A percentile compares a stretch with the other conserved stretches of the same genome.
These are phyloP conservation scores for Rossbeevera mucosa DNA, from an alignment of 768 basidiomycete genomes.

Conservation along the genomic window DNA sequence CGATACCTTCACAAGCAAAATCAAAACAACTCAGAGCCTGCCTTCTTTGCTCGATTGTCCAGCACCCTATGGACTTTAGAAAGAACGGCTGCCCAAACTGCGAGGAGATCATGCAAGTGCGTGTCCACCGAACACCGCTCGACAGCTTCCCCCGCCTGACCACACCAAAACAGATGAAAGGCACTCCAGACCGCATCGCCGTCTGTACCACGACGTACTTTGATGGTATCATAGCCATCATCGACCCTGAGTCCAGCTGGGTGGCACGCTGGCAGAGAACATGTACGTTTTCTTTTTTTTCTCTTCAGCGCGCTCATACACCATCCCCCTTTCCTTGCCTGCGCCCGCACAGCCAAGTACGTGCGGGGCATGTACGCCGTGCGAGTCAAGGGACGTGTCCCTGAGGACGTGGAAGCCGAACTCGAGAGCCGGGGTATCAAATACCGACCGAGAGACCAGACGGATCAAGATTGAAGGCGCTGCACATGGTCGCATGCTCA, in stretches of 20 bases:
- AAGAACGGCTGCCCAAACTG: conserved; percentile 94
- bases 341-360: conserved; percentile 66
- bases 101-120: conserved; percentile 88
- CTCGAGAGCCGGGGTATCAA: conserved; percentile 73
- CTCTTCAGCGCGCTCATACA: background rate
- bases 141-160: background rate
- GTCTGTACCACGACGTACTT: conserved; percentile 89
- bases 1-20: conserved; percentile 56
- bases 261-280: conserved; percentile 95
- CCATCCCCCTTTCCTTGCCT: background rate
- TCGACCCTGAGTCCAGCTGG: conserved; percentile 88
- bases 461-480: conserved; percentile 55
- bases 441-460: conserved; percentile 82
- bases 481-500: conserved; percentile 5
- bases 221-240: conserved; percentile 86
- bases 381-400: conserved; percentile 79
- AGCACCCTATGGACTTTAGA: conserved; percentile 77
- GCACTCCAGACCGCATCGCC: conserved; percentile 74
- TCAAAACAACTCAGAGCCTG: conserved; percentile 84
- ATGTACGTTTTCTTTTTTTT: conserved; percentile 60
- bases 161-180: conserved; percentile 65
- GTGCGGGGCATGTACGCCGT: conserved; percentile 91
- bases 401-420: conserved; percentile 80
- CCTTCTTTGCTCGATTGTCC: conserved; percentile 88
- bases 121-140: conserved; percentile 19